A percentile compares a stretch with the other conserved stretches of the same genome.
Conservation (phyloP, 2,329 filamentous ascomycete species). For the Tolypocladium sp. region DNA sequence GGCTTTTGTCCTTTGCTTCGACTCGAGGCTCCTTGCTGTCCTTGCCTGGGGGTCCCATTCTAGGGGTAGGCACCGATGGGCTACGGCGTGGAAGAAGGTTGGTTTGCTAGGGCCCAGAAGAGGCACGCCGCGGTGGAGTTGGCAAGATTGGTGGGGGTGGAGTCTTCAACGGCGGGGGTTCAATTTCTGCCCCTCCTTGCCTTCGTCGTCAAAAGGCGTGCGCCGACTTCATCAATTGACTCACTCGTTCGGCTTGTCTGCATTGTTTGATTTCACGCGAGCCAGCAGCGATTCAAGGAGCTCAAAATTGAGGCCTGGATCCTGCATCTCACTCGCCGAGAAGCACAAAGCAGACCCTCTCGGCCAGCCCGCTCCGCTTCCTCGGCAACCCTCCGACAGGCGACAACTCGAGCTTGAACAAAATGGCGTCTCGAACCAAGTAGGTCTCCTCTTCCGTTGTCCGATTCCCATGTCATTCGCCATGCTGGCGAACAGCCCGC, state of each 20-base stretch:
- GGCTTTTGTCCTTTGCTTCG: not conserved
- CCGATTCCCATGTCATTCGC: not conserved
- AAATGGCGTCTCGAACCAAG: constrained; percentile 37
- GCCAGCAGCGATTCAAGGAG: not conserved
- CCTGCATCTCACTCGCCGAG: not conserved
- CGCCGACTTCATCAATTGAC: not conserved
- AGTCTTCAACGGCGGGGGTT: not conserved
- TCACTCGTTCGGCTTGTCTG: not conserved
- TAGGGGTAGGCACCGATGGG: not conserved
- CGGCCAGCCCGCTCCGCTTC: not conserved
- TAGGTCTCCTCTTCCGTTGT: constrained; percentile 15
- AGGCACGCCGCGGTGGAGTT: not conserved
- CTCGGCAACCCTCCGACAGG: not conserved
- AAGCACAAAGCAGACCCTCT: not conserved
- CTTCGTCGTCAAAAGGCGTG: not conserved
- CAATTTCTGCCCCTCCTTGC: not conserved
- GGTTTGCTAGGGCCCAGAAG: not conserved
- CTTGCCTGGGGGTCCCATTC: not conserved
- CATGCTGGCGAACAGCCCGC: not conserved
- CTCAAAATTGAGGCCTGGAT: not conserved
- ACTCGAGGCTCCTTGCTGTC: not conserved
- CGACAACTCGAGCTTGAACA: not conserved
- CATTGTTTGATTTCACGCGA: not conserved
- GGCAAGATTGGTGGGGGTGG: not conserved
- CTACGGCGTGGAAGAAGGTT: not conserved